Base-by-base conservation (phyloP, 2,329 filamentous ascomycete genomes). In the Colletotrichum destructivum region DNA sequence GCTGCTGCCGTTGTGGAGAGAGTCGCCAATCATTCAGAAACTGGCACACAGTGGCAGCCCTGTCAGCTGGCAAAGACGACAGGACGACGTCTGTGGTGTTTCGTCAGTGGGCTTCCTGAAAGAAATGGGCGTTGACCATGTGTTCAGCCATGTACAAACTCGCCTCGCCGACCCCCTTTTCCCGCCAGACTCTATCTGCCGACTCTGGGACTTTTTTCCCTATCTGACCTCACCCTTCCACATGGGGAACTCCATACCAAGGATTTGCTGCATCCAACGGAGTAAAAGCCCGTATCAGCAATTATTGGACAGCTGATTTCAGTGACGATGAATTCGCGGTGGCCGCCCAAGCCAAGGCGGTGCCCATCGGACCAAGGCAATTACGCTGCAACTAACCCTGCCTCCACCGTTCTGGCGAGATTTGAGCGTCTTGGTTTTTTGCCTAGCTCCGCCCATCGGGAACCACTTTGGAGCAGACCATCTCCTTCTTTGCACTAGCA, bases 351-450 rank as follows among this genome's bases (percentile, higher is more conserved):
- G 47, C 56, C 63, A 26, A 44, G 47, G 49, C 63, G 52, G 49
- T 54, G 67, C 52, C 11, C 63, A 67, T 61, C 46, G 16, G 38
- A 38, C 64, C 31, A 69, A 69, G 65, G 46, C 31, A 69, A 63
- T 56, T 64, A 59, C 52, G 59, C 38, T 63, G 35, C 49, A 44
- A 21, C 16, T 35, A 63, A 55, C 61, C 65, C 65, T 71, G 69
- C 59, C 69, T 69, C 65, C 69, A 69, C 69, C 65, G 54, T n/a
- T 69, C 67, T 73, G 64, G 75, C 77, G 75, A 76, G 73, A 77
- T 77, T 77, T 75, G 76, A 75, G 64, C 71, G 75, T 76, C 75
- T 76, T 76, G 75, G 71, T 75, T 77, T 70, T 68, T 70, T 56
- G 66, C 46, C 23, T 72, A 72, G 70, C 70, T 71, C 42, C 49